Evolutionary conservation across 2,329 filamentous ascomycete genomes (phyloP).

Genomic region (Cadophora sp.): DNA sequence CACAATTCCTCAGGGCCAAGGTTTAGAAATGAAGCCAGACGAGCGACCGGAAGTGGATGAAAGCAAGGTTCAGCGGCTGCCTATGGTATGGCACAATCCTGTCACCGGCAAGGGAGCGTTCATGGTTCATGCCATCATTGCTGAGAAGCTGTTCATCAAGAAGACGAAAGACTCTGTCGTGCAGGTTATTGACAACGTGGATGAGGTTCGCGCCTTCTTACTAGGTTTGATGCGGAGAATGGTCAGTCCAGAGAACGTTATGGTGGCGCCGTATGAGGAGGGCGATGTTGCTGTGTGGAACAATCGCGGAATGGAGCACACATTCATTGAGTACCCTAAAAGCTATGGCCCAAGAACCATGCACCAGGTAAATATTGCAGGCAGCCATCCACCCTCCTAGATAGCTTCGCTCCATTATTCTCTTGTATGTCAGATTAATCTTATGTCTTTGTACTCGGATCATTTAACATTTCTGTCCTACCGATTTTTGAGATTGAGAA

Average conservation of each 20-base stretch:
- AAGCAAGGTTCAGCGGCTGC: neutral
- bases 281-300: constrained; percentile 5
- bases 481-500: no score
- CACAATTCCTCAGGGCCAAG: neutral
- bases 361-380: constrained; percentile 6
- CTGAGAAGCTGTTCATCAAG: constrained; percentile 3
- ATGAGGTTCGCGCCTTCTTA: neutral
- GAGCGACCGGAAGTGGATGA: neutral
- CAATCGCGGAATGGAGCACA: constrained; percentile 3
- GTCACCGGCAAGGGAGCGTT: constrained; percentile 9
- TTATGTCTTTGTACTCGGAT: no score
- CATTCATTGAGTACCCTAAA: constrained; percentile 4
- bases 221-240: neutral
- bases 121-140: constrained; percentile 10
- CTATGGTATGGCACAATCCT: constrained; percentile 9
- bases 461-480: no score
- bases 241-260: constrained; percentile 2
- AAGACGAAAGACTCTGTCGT: neutral
- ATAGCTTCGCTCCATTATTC: neutral
- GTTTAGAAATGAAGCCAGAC: neutral
- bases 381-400: neutral
- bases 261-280: constrained; percentile 11
- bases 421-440: no score
- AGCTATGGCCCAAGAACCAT: neutral
- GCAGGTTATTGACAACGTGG: neutral